phyloP scores from a whole-genome alignment of 148 eudicot genomes.

The Nepenthes mirabilis region DNA sequence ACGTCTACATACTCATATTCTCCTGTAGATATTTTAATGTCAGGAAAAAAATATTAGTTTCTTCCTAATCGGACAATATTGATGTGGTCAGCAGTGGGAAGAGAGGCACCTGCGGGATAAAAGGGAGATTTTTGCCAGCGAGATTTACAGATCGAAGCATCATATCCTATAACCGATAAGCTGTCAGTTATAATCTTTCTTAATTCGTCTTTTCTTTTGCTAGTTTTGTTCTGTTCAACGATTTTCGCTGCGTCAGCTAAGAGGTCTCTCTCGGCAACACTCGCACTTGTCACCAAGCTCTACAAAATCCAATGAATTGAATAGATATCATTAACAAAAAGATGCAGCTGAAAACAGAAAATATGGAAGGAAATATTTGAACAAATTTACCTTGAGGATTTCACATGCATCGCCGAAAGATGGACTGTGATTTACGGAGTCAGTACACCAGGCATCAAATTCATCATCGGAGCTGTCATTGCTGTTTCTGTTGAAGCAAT shows the following conservation, averaged over 20 bases:
- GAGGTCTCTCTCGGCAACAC: constrained; percentile 37
- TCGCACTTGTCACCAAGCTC: constrained; percentile 46
- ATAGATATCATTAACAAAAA: neutral
- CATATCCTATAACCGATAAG: constrained; percentile 27
- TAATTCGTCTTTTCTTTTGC: constrained; percentile 42
- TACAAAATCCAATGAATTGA: constrained; percentile 7
- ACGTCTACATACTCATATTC: constrained; percentile 21
- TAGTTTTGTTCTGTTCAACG: constrained; percentile 35
- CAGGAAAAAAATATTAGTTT: neutral
- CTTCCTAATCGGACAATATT: neutral
- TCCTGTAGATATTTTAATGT: constrained; percentile 1
- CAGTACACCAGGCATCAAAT: constrained; percentile 8
- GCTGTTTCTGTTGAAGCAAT: constrained; percentile 38
- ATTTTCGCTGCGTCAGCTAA: constrained; percentile 50
- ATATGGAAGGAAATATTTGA: neutral
- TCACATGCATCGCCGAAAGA: neutral
- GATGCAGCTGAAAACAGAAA: neutral
- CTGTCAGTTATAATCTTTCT: constrained; percentile 29
- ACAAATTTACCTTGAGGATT: neutral
- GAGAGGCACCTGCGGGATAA: constrained; percentile 14
- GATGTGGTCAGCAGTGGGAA: neutral
- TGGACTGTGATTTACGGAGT: neutral
- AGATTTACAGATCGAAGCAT: constrained; percentile 52
- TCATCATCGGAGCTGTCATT: constrained; percentile 49
- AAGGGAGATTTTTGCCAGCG: constrained; percentile 51